Evolutionary conservation across 345 rosid genomes (phyloP), one percentile per base, ranked within the genome.

Genomic region (Microthlaspi erraticum): DNA sequence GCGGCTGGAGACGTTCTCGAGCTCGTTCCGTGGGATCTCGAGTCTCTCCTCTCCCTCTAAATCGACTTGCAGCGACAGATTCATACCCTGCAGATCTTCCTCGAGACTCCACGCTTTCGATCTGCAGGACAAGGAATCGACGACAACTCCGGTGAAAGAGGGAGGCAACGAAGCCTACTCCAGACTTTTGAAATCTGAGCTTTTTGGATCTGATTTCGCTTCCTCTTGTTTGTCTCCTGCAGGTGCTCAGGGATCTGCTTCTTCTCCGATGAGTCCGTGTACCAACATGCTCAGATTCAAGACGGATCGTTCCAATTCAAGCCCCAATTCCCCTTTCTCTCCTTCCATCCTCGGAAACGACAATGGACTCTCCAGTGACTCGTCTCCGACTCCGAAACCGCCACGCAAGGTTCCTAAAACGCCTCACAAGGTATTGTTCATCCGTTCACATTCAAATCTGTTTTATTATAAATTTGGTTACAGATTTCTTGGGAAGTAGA

Each of bases 21-120:
- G 84, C 50, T 84, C 93, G 29, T 65, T 87, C 10, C 86, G 96
- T 10, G 81, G 84, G 23, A 83, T 88, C 26, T 85, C 98, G 6
- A 86, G 83, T 72, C 58, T 89, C 2, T 84, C 92, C 8, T 94
- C 98, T 0, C 99, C 96, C 0, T 88, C 97, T 0, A 89, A 90
- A 41, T 83, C 97, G 0, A 72, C 83, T 34, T 89, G 96, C 68
- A 88, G 99, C 65, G 99, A 94, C 59, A 76, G 98, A 78, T 94
- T 94, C 82, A 94, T 91, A 54, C 99, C 98, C 0, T 91, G 99
- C 77, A 83, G 98, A 89, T 94, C 99, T 18, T 84, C 98, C 2
- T 94, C 99, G 1, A 82, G 99, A 65, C 84, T 94, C 29, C 90
- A 91, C 80, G 82, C 96, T 13, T 94, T 89, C 54, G 98, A 94